Conservation (phyloP, 192 early-diverging fungal species). For the Rhizoclosmatium sp. region DNA sequence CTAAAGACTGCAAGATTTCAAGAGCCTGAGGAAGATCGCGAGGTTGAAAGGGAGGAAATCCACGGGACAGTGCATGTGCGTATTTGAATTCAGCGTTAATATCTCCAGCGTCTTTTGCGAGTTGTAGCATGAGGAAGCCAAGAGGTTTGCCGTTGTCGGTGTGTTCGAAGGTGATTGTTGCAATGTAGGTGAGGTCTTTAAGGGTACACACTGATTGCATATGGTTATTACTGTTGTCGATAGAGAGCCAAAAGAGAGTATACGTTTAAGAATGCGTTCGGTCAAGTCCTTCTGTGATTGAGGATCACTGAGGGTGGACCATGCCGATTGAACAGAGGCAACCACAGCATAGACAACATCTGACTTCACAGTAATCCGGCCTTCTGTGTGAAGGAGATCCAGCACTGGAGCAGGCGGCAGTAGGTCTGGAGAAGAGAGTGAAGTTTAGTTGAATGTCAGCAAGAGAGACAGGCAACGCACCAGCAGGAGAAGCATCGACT, state of each 20-base stretch:
- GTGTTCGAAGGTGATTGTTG: constrained; percentile 22
- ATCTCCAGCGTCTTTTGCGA: constrained; percentile 28
- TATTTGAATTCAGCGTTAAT: constrained; percentile 44
- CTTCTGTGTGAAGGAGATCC: constrained; percentile 24
- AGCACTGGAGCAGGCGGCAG: constrained; percentile 28
- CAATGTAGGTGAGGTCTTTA: constrained; percentile 19
- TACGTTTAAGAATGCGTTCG: constrained; percentile 5
- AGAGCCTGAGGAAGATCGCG: constrained; percentile 17
- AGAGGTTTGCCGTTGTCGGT: neutral
- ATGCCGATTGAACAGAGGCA: neutral
- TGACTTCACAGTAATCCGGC: constrained; percentile 2
- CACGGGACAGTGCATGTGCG: constrained; percentile 35
- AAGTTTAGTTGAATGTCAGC: neutral
- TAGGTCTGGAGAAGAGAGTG: constrained; percentile 6
- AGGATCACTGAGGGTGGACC: neutral
- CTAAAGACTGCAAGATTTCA: constrained; percentile 17
- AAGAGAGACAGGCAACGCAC: no score
- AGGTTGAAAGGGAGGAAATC: neutral
- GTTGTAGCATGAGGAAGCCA: constrained; percentile 27
- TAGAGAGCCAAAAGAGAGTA: no score
- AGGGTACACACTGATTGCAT: constrained; percentile 18
- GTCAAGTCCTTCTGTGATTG: neutral
- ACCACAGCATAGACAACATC: neutral
- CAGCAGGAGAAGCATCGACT: no score
- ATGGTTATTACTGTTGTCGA: neutral